phyloP scores from a whole-genome alignment of 345 rosid species.

The Sisymbrium irio region DNA sequence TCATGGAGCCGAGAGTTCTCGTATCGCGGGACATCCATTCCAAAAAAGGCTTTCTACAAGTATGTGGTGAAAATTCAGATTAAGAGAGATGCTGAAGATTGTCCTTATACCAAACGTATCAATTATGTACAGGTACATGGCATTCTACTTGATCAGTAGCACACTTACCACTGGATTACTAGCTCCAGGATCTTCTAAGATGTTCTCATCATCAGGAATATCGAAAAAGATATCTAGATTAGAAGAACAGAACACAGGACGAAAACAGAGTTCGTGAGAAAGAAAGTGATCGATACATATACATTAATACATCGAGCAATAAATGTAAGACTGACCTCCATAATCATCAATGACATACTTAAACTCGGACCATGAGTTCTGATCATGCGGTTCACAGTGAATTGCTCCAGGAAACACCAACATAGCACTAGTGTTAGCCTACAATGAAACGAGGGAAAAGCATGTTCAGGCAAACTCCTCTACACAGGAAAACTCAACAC shows the following conservation, averaged over 20 bases:
- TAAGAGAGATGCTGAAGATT: not conserved
- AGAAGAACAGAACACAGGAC: not conserved
- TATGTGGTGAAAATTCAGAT: constrained; percentile 2
- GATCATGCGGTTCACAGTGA: constrained; percentile 86
- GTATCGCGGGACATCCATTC: constrained; percentile 68
- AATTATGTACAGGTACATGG: not conserved
- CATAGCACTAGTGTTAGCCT: constrained; percentile 76
- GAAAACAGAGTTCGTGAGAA: constrained; percentile 13
- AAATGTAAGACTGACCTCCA: constrained; percentile 59
- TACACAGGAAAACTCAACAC: not conserved
- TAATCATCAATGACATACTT: constrained; percentile 82
- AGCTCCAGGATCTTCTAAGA: constrained; percentile 82
- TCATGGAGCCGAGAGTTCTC: constrained; percentile 49
- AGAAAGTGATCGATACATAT: not conserved
- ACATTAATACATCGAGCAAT: not conserved
- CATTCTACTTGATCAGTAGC: constrained; percentile 25
- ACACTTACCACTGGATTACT: constrained; percentile 88
- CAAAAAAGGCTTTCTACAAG: constrained; percentile 76
- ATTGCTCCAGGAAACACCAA: constrained; percentile 81
- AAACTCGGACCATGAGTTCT: constrained; percentile 78
- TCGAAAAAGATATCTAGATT: constrained; percentile 79
- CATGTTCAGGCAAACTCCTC: constrained; percentile 9
- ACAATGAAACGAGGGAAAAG: constrained; percentile 14
- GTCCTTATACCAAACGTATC: not conserved
- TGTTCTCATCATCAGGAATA: constrained; percentile 68